Evolutionary conservation across 228 moss, liverwort and hornwort genomes (phyloP), one percentile per base, ranked within the genome.

Genomic region (Sphagnum magellanicum): DNA sequence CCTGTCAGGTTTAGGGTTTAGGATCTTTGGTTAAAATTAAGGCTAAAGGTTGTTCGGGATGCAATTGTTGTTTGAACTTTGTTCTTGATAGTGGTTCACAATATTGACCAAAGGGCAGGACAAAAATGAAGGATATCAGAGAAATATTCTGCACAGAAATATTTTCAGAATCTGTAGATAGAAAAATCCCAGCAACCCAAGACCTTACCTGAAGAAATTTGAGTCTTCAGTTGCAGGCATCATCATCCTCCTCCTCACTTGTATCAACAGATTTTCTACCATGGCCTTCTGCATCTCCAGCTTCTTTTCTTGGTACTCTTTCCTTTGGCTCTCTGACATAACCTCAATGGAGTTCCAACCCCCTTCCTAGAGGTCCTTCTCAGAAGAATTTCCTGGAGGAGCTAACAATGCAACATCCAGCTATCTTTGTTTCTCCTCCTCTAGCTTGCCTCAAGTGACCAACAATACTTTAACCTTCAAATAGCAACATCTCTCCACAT

Each of bases 241-340:
- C 90, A 16, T 90, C 93, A 12, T 93, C 90, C 81, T 98, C 93
- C 6, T 91, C 97, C 5, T 68, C 75, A 49, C 93, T 90, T 62
- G 89, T 93, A 82, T 98, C 97, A 69, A 93, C 68, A 98, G 72
- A 66, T 98, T 98, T 81, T 98, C 97, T 16, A 91, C 97, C 97
- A 98, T 93, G 13, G 97, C 97, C 85, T 98, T 98, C 69, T 91
- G 81, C 91, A 98, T 88, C 81, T 98, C 93, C 62, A 93, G 77
- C 73, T 98, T 98, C 80, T 98, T 98, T 81, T 98, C 97, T 73
- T 98, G 93, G 14, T 98, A 98, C 66, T 90, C 91, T 5, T 58
- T 79, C 71, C 87, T 90, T 76, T 98, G 90, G 70, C 85, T 84
- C 68, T 93, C 93, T 47, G 88, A 84, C 93, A 93, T 89, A 3